Percentiles rank a stretch among this genome's conserved stretches.
Evolutionary conservation across 2,329 filamentous ascomycete genomes (phyloP).

Genomic region (Thelonectria rubi): DNA sequence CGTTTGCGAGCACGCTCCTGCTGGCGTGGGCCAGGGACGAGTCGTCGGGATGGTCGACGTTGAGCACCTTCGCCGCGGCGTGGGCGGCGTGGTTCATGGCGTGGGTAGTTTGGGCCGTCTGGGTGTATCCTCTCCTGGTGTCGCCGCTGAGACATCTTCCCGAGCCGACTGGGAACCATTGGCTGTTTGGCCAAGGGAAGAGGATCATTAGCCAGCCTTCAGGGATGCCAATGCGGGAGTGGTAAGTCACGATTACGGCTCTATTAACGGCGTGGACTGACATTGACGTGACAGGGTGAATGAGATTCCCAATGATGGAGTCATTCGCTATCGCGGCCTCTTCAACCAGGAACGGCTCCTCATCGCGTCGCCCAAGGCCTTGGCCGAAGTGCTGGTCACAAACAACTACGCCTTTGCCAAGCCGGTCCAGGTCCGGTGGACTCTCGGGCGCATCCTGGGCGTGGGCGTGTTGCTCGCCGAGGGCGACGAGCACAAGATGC

Average conservation of each 20-base stretch:
- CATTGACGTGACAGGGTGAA: slow-evolving; percentile 59
- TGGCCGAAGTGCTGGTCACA: slow-evolving; percentile 75
- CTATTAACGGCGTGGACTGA: slow-evolving; percentile 16
- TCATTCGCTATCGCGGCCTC: slow-evolving; percentile 72
- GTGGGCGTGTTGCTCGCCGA: slow-evolving; percentile 81
- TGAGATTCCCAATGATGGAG: slow-evolving; percentile 70
- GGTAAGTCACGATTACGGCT: slow-evolving; percentile 48
- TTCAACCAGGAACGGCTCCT: slow-evolving; percentile 72
- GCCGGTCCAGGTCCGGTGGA: slow-evolving; percentile 61
- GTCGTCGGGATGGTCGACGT: slow-evolving; percentile 46
- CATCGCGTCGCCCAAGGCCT: slow-evolving; percentile 67
- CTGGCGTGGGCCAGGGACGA: slow-evolving; percentile 31
- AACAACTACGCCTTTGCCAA: slow-evolving; percentile 77
- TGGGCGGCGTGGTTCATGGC: slow-evolving; percentile 49
- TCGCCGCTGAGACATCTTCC: slow-evolving; percentile 61
- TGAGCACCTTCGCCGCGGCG: slow-evolving; percentile 46
- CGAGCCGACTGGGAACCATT: slow-evolving; percentile 54
- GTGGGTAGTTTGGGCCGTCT: slow-evolving; percentile 53
- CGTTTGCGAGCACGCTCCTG: slow-evolving; percentile 37
- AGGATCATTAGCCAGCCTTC: slow-evolving; percentile 52
- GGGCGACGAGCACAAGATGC: slow-evolving; percentile 87
- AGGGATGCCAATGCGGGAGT: slow-evolving; percentile 57
- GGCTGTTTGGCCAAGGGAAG: slow-evolving; percentile 58
- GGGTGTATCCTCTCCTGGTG: slow-evolving; percentile 60
- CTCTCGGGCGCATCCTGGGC: slow-evolving; percentile 72